Evolutionary conservation across 306 rosid genomes (phyloP), one percentile per base, ranked within the genome.

Genomic region (Cucumis melo): DNA sequence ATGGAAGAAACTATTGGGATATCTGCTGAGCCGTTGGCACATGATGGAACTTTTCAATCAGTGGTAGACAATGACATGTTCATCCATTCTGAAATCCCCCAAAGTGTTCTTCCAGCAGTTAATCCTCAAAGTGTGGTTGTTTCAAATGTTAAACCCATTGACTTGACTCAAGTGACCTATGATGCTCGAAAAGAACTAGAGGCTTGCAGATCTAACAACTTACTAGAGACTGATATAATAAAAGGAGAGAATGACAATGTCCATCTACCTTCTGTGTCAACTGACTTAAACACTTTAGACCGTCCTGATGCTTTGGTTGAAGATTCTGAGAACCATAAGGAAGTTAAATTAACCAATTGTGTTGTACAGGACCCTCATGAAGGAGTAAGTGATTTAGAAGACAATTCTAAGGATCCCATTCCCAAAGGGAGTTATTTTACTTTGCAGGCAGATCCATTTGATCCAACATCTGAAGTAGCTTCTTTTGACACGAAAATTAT

Each of bases 321-420:
- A 82, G 81, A 79, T 77, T 85, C 80, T 44, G 77, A 76, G 81
- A 80, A 80, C 73, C 83, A 50, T 39, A 56, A 86, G 54, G 83
- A 32, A 46, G 68, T 61, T 58, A 80, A 75, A 42, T 46, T 66
- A 24, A 87, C 59, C 82, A 79, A 76, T 54, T 82, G 80, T 68
- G 56, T 21, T 68, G 32, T 67, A 67, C 74, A 67, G 48, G 72
- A 36, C 64, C 54, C 79, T 36, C 54, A 39, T 29, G 48, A 29
- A 73, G 46, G 61, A 51, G 27, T 78, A 51, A 54, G 77, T 76
- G 79, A 70, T 44, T 71, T 78, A 78, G 84, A 78, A 79, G 86
- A 62, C 60, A 83, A 61, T 62, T 60, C 76, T 42, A 67, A 77
- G 46, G 70, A 55, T 66, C 67, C 65, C 75, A 63, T 60, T 86